Conservation (phyloP, 371 early-diverging fungal species). For the Mortierella sp. region DNA sequence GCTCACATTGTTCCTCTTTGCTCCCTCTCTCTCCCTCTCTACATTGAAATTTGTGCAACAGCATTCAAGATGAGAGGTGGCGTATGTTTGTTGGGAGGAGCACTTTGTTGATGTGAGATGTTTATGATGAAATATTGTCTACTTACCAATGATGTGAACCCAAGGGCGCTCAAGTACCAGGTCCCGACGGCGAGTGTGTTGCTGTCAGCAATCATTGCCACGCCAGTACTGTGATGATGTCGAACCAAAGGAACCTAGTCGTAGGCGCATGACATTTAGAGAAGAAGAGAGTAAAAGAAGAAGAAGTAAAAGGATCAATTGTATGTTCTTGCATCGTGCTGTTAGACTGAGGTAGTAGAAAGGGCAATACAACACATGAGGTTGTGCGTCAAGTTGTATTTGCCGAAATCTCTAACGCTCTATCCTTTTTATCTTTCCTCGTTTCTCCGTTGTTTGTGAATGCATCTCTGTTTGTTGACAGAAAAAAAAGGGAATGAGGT, state of each 20-base stretch:
- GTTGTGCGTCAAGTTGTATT: neutral
- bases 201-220: constrained; percentile 52
- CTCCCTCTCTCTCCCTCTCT: neutral
- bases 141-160: constrained; percentile 44
- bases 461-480: neutral
- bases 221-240: constrained; percentile 41
- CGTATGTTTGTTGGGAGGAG: too few species aligned
- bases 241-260: constrained; percentile 50
- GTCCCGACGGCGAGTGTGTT: constrained; percentile 55
- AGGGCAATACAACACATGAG: too few species aligned
- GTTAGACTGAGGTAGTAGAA: neutral
- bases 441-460: neutral
- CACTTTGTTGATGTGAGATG: neutral
- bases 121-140: neutral
- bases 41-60: neutral
- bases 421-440: neutral
- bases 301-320: neutral
- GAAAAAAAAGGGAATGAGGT: constrained; percentile 19
- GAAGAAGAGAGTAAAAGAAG: neutral
- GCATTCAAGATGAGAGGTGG: too few species aligned
- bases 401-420: constrained; percentile 1
- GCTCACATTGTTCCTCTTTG: neutral
- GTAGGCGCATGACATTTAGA: neutral
- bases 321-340: neutral
- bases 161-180: constrained; percentile 52